Evolutionary conservation across 2,329 filamentous ascomycete species (phyloP), one percentile per base, ranked within the genome.

Genomic region (Neopestalotiopsis rosae): DNA sequence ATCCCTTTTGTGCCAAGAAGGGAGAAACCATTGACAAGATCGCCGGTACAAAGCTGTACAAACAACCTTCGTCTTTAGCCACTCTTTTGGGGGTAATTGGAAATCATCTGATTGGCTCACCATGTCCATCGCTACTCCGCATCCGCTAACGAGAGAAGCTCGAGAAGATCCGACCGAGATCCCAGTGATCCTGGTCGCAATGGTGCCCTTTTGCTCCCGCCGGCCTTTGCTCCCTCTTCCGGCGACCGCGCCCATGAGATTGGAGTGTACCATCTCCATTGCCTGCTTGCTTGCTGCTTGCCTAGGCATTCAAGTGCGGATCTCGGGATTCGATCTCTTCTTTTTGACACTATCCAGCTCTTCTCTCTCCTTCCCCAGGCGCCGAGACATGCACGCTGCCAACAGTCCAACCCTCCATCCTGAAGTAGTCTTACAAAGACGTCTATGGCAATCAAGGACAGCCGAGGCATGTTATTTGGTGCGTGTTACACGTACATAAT

Each of bases 51-150:
- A 10, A 38, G 34, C 6, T 6, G 6, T 38, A 38, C 34, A 38
- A 38, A 38, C 34, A 38, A 38, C 34, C 32, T 17, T 14, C 13
- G 30, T 62, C 30, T 14, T 13, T 34, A 17, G 59, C n/a, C 12
- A 30, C 28, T 38, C 34, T 38, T 38, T 10, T 10, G 57, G 13
- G 63, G 45, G 63, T 66, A 66, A 66, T 66, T 66, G 49, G 20
- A 66, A 56, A 14, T 32, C 24, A 9, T 40, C 45, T 66, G 45
- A 66, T 66, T 66, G 63, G 63, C 20, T 32, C 20, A 57, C 7
- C 14, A 28, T 30, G 40, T 10, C 32, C n/a, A 13, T 13, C n/a
- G 30, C 59, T 9, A 7, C 45, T 52, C 45, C 45, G 45, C 17
- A 52, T 52, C 45, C 45, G n/a, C 45, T 52, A 52, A 38, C 34